Base-by-base conservation (phyloP, 2,329 filamentous ascomycete genomes). In the Sclerotiophoma versabilis region DNA sequence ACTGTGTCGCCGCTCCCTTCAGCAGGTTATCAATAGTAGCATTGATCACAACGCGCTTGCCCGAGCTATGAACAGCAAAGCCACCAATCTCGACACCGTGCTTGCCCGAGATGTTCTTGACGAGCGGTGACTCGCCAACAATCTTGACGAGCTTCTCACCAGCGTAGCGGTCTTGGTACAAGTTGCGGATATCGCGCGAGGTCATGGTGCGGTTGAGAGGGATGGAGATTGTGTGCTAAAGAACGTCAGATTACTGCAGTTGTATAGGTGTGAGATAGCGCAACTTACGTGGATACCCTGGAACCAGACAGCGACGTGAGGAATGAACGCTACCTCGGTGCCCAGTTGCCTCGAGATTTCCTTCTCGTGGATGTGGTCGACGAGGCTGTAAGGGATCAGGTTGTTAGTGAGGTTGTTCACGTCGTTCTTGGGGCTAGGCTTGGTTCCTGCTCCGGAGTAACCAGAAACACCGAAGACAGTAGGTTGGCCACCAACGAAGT, bases 231-330 rank as follows among this genome's bases (percentile, higher is more conserved):
- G 92, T 93, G 77, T 93, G 90, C 80, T 84, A 39, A 79, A 27
- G 26, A 15, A 15, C n/a, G 52, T 59, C 11, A 54, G 44, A 23
- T 9, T 1, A 41, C 14, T n/a, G n/a, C n/a, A 29, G 5, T 5
- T 20, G 27, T 15, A n/a, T 5, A 23, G 1, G 20, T 2, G 11
- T 30, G 4, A 25, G 14, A 7, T 23, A 30, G 11, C 23, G 27
- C 6, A 22, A 71, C 72, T 75, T 78, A 83, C 80, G 72, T 91
- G 87, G 65, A 98, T 98, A 60, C 93, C 93, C 72, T 96, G 89
- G 84, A 98, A 98, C 93, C 92, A 98, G 12, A 89, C 87, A n/a
- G 92, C 91, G 20, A 96, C 93, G 75, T 98, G 95, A 6, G 95
- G 95, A 53, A 95, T 89, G 73, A 99, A 99, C 5, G 88, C 90